Percentiles rank a stretch among this genome's conserved stretches.
phyloP scores from a whole-genome alignment of 257 asterid species.

The Gentiana macrophylla region DNA sequence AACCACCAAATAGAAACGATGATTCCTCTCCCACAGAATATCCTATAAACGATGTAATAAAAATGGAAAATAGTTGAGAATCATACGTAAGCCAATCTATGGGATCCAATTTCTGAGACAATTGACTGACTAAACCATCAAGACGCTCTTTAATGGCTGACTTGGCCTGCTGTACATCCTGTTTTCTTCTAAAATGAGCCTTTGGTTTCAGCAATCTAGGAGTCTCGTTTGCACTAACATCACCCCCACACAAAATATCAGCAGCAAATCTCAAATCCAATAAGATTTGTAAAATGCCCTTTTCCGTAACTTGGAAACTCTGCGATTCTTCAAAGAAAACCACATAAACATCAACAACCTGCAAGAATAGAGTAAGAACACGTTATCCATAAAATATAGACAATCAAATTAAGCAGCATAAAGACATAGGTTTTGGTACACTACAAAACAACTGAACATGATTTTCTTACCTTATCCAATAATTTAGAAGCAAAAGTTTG shows the following conservation, averaged over 20 bases:
- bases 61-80: conserved; percentile 10
- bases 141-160: conserved; percentile 50
- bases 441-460: conserved; percentile 3
- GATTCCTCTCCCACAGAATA: neutral
- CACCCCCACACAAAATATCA: conserved; percentile 77
- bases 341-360: conserved; percentile 67
- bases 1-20: neutral
- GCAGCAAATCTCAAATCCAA: conserved; percentile 82
- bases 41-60: neutral
- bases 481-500: conserved; percentile 74
- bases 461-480: conserved; percentile 54
- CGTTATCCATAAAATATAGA: too few relatives aligned
- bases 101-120: conserved; percentile 81
- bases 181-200: conserved; percentile 68
- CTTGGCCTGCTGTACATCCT: conserved; percentile 37
- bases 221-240: conserved; percentile 40
- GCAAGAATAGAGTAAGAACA: neutral
- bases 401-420: too few relatives aligned
- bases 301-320: conserved; percentile 61
- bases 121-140: conserved; percentile 41
- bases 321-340: conserved; percentile 56
- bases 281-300: conserved; percentile 77
- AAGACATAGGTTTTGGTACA: neutral
- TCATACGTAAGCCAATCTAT: conserved; percentile 99
- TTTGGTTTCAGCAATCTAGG: conserved; percentile 34